These are phyloP conservation scores for Aspergillus arachidicola DNA, from an alignment of 2,329 filamentous ascomycete genomes.

Conservation along the genomic window DNA sequence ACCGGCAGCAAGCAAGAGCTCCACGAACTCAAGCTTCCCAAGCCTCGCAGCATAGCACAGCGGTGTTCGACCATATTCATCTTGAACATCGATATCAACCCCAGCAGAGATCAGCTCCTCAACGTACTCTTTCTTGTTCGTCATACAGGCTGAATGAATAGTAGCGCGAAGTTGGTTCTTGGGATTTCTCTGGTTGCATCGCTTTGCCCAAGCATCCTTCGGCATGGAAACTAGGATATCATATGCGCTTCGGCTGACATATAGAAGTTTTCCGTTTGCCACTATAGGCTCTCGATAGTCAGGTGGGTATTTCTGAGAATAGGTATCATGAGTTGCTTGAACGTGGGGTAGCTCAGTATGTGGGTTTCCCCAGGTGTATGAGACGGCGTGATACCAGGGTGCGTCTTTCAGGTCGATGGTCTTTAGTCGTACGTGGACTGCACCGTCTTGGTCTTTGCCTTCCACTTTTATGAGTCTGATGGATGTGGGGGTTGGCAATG, in stretches of 20 bases:
- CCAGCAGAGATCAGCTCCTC: not conserved
- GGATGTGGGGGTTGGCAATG: constrained; percentile 1
- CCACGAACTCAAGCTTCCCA: not conserved
- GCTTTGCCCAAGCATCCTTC: constrained; percentile 1
- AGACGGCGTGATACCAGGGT: constrained; percentile 4
- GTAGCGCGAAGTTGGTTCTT: not conserved
- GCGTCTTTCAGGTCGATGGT: not conserved
- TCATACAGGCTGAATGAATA: constrained; percentile 4
- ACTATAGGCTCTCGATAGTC: not conserved
- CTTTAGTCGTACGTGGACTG: not conserved
- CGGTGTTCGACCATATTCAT: constrained; percentile 2
- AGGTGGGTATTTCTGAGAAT: not conserved
- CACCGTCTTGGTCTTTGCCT: not conserved
- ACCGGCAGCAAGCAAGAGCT: constrained; percentile 5
- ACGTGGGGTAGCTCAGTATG: constrained; percentile 2
- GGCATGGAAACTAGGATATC: not conserved
- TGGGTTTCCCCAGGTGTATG: constrained; percentile 12
- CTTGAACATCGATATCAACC: constrained; percentile 2
- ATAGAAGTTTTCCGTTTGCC: not conserved
- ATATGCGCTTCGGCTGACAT: constrained; percentile 4
- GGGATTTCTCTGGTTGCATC: constrained; percentile 1
- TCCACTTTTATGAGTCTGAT: constrained; percentile 7
- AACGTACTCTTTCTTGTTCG: not conserved
- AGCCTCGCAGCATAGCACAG: constrained; percentile 1
- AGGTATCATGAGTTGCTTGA: not conserved